Evolutionary conservation across 2,329 filamentous ascomycete species (phyloP), one percentile per base, ranked within the genome.

Genomic region (Xylariaceae sp.): DNA sequence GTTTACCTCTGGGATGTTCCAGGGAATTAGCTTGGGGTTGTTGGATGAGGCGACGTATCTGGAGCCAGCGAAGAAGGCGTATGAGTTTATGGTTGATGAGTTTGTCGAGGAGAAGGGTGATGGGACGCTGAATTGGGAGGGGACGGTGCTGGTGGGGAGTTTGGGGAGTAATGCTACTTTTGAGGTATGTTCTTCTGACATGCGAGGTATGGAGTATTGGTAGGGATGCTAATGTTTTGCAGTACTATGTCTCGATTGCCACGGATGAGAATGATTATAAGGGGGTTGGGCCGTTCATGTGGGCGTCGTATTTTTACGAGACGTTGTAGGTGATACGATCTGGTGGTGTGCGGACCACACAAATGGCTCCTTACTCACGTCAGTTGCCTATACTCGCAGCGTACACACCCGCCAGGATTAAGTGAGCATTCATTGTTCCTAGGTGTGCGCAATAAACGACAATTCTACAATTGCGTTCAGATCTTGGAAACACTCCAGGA

Each of bases 1-100:
- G 76, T 84, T 83, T 58, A 71, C 74, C 0, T 81, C 79, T 49
- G 74, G 77, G 0, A 65, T 81, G 54, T 63, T 82, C 12, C 76
- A 73, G 56, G 80, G 75, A 0, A 66, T 69, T 9, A 61, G 70
- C 31, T 42, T 73, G 6, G 75, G 74, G 0, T 64, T 71, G 34
- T 55, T 73, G 13, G 53, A 58, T 2, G 54, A 62, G 6, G 41
- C 42, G 1, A 56, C 64, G 33, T 76, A 73, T 58, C 67, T 69
- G 12, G 56, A 65, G 2, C 59, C 71, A 1, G 75, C 73, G 1
- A 57, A 69, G 22, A 74, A 73, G 61, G 76, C 71, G 2, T 78
- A 77, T 58, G 61, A 69, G 10, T 60, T 76, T 38, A 63, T 81
- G 55, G 60, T 73, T 3, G 63, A 74, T 4, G 64, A 71, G 6